Evolutionary conservation across 1,284 basidiomycete species (phyloP), one percentile per base, ranked within the genome.

Genomic region (Cystobasidiaceae sp.): DNA sequence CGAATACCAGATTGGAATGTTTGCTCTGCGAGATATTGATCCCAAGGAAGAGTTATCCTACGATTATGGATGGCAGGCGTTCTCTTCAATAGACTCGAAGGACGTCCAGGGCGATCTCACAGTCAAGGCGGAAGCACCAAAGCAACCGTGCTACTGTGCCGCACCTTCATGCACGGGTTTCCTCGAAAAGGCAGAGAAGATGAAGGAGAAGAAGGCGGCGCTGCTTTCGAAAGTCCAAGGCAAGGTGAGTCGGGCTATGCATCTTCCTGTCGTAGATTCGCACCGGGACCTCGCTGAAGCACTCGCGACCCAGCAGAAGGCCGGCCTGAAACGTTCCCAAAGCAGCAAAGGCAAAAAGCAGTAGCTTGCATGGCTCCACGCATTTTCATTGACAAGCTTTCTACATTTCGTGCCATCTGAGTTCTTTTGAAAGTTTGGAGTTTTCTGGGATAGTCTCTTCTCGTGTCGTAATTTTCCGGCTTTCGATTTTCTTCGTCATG

Each of bases 21-120:
- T 79, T 74, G 78, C 79, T 2, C 64, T 72, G 32, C 70, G 74
- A 30, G 77, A 80, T 64, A 80, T 80, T 58, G 68, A 69, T 2
- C 70, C 75, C 1, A 79, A 78, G 9, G 77, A 79, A 62, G 80
- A 81, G 72, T 74, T 79, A 41, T 68, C 75, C 62, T 62, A 72
- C 61, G 66, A 72, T 45, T 72, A 72, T 44, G 71, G 72, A 32
- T 74, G 72, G 72, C 68, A 68, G 46, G 67, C 71, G 44, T 72
- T 71, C 43, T 49, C 51, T 9, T 64, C 61, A 13, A 56, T 64
- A 25, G 61, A 64, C 13, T 34, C 46, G 8, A 64, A 64, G 30
- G 46, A 56, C 25, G 61, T 32, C 11, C 19, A 43, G 19, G 51
- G 39, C 11, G 32, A 32, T 33, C 30, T 13, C 9, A 34, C 25